These are phyloP conservation scores for Penicillium longicatenatum DNA, from an alignment of 495 filamentous ascomycete species.

Conservation along the genomic window DNA sequence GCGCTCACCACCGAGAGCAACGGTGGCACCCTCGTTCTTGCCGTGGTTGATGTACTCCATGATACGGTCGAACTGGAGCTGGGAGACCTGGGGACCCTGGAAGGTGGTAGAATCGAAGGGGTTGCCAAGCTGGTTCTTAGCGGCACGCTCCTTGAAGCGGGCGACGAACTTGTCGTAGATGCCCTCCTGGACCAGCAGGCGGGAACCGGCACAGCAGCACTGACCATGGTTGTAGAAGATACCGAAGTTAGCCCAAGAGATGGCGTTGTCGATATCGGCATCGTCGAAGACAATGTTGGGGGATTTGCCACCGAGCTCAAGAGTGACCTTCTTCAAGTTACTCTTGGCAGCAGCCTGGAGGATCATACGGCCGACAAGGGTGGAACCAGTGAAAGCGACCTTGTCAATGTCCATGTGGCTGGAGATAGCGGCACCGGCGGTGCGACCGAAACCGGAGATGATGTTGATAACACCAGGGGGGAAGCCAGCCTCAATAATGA, in stretches of 20 bases:
- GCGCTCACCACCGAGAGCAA: conserved; percentile 84
- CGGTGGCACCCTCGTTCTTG: conserved; percentile 81
- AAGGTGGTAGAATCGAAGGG: conserved; percentile 86
- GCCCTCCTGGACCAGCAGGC: conserved; percentile 92
- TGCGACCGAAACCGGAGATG: conserved; percentile 88
- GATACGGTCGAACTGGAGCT: conserved; percentile 95
- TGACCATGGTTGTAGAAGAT: conserved; percentile 99
- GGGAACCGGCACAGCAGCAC: conserved; percentile 95
- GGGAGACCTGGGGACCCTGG: conserved; percentile 95
- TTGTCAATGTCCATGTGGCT: conserved; percentile 98
- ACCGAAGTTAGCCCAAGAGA: conserved; percentile 98
- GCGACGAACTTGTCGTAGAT: conserved; percentile 95
- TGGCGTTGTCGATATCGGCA: conserved; percentile 92
- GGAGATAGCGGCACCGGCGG: conserved; percentile 88
- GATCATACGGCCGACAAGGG: conserved; percentile 84
- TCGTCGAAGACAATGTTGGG: conserved; percentile 98
- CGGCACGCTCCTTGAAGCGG: conserved; percentile 84
- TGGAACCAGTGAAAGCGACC: conserved; percentile 97
- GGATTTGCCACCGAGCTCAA: conserved; percentile 97
- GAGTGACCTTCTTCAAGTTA: conserved; percentile 99
- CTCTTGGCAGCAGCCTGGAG: conserved; percentile 94
- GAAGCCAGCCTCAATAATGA: conserved; percentile 94
- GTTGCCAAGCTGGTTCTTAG: conserved; percentile 85
- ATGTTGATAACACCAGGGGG: conserved; percentile 94
- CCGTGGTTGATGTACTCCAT: conserved; percentile 96